Conservation (phyloP, 2,329 filamentous ascomycete species). For the Pestalotiopsis sp. region DNA sequence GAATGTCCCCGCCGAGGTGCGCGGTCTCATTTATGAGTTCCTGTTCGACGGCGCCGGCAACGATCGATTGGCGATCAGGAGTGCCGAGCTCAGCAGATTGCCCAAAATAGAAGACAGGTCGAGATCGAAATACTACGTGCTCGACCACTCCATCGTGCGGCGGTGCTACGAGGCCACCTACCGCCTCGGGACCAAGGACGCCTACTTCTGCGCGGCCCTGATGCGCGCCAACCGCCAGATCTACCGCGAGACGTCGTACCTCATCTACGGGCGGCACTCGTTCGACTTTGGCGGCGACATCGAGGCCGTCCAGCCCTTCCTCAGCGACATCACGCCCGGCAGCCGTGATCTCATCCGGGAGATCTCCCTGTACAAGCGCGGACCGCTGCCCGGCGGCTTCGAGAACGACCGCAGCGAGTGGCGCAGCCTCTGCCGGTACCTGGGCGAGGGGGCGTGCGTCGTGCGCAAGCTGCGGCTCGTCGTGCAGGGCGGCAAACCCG, state of each 20-base stretch:
- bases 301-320: constrained; percentile 62
- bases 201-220: constrained; percentile 44
- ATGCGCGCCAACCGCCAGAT: constrained; percentile 50
- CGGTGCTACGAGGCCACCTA: constrained; percentile 58
- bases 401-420: constrained; percentile 60
- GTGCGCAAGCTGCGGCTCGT: constrained; percentile 51
- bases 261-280: constrained; percentile 57
- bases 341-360: constrained; percentile 50
- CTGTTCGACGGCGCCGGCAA: constrained; percentile 44
- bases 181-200: constrained; percentile 43
- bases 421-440: constrained; percentile 51
- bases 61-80: constrained; percentile 42
- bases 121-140: constrained; percentile 43
- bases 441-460: constrained; percentile 37
- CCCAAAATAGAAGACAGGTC: constrained; percentile 20
- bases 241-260: constrained; percentile 56
- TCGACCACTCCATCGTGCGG: constrained; percentile 41
- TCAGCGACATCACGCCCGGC: constrained; percentile 55
- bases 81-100: constrained; percentile 27
- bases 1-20: constrained; percentile 43
- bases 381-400: constrained; percentile 49
- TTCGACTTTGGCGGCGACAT: constrained; percentile 64
- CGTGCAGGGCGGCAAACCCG: constrained; percentile 57
- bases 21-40: constrained; percentile 45
- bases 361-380: constrained; percentile 58